Percentiles rank a stretch among this genome's conserved stretches.
Conservation (phyloP, 805 yeast genomes). For the Candida michaelii region DNA sequence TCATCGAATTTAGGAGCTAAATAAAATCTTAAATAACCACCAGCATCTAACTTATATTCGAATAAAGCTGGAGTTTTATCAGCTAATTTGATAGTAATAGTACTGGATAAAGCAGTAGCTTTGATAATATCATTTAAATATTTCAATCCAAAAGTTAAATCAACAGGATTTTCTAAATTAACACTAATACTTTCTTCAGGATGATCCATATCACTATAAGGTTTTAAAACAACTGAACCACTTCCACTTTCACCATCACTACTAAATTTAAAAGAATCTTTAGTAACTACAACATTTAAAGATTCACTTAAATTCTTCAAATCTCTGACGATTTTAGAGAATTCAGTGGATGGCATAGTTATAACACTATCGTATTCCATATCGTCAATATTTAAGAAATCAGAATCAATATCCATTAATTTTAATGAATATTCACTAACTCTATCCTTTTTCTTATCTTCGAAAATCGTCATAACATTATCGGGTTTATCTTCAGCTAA, state of each 20-base stretch:
- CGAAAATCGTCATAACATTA: constrained; percentile 75
- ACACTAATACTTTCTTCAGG: constrained; percentile 75
- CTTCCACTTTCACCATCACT: constrained; percentile 91
- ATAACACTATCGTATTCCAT: constrained; percentile 86
- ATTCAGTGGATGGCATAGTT: constrained; percentile 84
- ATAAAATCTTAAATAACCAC: constrained; percentile 93
- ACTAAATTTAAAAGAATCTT: constrained; percentile 85
- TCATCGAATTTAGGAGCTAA: constrained; percentile 98
- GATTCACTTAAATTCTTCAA: constrained; percentile 85
- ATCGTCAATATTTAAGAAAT: constrained; percentile 89
- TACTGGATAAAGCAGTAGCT: constrained; percentile 75
- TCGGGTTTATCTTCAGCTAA: constrained; percentile 90
- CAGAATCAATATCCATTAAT: constrained; percentile 95
- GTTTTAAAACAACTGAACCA: constrained; percentile 84
- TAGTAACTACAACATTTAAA: constrained; percentile 79
- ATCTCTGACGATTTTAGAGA: constrained; percentile 87
- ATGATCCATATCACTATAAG: constrained; percentile 75
- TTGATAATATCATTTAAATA: constrained; percentile 89
- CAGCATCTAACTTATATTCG: constrained; percentile 79
- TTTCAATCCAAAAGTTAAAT: constrained; percentile 86
- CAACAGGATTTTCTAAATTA: constrained; percentile 81
- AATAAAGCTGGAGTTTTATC: constrained; percentile 92
- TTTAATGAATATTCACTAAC: constrained; percentile 89
- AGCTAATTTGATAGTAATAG: constrained; percentile 82
- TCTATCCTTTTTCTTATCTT: constrained; percentile 87